Evolutionary conservation across 1,284 basidiomycete genomes (phyloP).

Genomic region (Ceratobasidium sp.): DNA sequence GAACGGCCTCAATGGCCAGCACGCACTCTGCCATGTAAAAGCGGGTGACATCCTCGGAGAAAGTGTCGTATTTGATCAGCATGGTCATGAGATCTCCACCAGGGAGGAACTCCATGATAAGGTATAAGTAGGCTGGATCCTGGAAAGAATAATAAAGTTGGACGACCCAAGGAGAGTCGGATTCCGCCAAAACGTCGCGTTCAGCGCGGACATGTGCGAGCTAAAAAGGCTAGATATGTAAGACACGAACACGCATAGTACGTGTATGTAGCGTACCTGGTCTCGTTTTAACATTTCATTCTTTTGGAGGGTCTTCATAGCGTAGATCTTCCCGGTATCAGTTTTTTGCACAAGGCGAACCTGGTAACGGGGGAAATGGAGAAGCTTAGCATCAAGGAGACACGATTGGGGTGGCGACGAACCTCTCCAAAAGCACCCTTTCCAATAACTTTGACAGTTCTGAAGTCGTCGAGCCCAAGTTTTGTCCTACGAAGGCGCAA

Average conservation of each 20-base stretch:
- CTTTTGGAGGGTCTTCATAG: constrained; percentile 99
- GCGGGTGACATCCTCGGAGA: constrained; percentile 97
- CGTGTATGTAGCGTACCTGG: constrained; percentile 70
- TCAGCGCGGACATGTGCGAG: constrained; percentile 99
- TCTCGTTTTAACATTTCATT: constrained; percentile 99
- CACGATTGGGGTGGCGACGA: constrained; percentile 49
- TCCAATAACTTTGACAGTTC: constrained; percentile 98
- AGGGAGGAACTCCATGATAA: constrained; percentile 99
- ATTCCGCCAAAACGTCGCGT: constrained; percentile 96
- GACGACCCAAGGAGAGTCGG: constrained; percentile 98
- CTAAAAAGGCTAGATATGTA: constrained; percentile 60
- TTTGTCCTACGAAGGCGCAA: constrained; percentile 92
- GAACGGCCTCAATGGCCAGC: constrained; percentile 97
- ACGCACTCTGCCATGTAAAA: constrained; percentile 99
- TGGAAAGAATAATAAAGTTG: constrained; percentile 99
- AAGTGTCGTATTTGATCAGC: constrained; percentile 99
- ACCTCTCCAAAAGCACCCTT: constrained; percentile 99
- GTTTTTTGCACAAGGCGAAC: constrained; percentile 96
- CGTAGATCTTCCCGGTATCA: constrained; percentile 98
- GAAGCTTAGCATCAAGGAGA: constrained; percentile 29
- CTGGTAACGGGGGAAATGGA: constrained; percentile 58
- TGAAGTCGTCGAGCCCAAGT: constrained; percentile 93
- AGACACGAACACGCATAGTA: constrained; percentile 1
- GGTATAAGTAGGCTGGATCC: constrained; percentile 94
- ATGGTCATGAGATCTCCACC: constrained; percentile 99